phyloP scores from a whole-genome alignment of 192 early-diverging fungal genomes.

The Mortierella alpina region DNA sequence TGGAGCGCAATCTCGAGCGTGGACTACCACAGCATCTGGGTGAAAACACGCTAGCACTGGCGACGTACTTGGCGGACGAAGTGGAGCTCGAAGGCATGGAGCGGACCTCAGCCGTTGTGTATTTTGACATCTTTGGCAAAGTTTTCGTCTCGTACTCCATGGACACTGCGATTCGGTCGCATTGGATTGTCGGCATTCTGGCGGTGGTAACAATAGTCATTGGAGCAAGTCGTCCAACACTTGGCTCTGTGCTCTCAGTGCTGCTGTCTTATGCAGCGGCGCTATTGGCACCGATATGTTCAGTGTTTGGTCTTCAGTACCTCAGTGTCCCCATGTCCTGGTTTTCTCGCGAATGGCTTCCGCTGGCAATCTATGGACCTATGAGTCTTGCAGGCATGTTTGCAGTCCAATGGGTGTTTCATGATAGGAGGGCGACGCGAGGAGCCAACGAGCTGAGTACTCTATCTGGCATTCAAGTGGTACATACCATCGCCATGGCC shows the following conservation, averaged over 20 bases:
- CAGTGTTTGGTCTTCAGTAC: constrained; percentile 17
- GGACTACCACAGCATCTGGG: constrained; percentile 80
- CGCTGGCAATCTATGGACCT: constrained; percentile 63
- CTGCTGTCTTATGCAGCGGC: constrained; percentile 34
- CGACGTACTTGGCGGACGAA: constrained; percentile 60
- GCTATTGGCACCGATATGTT: constrained; percentile 32
- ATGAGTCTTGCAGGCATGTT: constrained; percentile 54
- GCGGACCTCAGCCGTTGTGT: constrained; percentile 61
- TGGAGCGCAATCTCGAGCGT: constrained; percentile 60
- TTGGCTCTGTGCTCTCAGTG: constrained; percentile 37
- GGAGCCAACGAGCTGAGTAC: constrained; percentile 24
- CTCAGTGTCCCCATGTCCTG: constrained; percentile 63
- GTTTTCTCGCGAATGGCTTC: constrained; percentile 70
- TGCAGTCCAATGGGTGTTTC: constrained; percentile 48
- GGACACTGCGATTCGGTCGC: constrained; percentile 60
- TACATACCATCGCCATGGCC: constrained; percentile 14
- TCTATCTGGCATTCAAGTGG: constrained; percentile 19
- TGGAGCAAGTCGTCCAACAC: constrained; percentile 27
- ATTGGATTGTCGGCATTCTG: constrained; percentile 53
- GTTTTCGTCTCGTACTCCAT: constrained; percentile 71
- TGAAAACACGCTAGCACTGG: constrained; percentile 70
- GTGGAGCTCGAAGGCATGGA: constrained; percentile 55
- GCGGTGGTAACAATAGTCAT: constrained; percentile 30
- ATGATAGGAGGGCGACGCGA: constrained; percentile 7
- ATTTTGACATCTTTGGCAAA: constrained; percentile 72